Conservation (phyloP, 257 asterid genomes). For the Paraleonurus japonicus region DNA sequence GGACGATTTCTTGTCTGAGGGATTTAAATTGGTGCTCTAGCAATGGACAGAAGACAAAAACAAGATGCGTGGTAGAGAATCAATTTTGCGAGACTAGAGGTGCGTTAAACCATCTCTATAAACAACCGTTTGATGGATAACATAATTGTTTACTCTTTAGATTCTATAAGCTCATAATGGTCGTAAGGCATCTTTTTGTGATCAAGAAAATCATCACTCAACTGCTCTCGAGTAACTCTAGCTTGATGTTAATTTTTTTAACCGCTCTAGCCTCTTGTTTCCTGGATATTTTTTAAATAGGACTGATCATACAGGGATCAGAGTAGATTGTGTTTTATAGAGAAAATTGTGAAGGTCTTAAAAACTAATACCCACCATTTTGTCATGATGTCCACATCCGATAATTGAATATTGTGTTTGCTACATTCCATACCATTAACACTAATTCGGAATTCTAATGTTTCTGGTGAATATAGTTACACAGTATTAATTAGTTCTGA, state of each 20-base stretch:
- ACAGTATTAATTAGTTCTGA: neutral
- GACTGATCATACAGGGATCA: neutral
- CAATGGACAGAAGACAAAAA: conserved; percentile 10
- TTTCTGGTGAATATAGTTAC: neutral
- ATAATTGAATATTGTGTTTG: neutral
- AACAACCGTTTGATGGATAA: neutral
- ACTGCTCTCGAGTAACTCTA: neutral
- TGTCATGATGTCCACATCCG: neutral
- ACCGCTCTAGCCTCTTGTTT: neutral
- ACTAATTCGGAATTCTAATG: neutral
- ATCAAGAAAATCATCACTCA: neutral
- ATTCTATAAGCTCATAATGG: neutral
- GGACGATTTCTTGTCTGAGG: conserved; percentile 64
- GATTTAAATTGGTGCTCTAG: conserved; percentile 65
- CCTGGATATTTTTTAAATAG: neutral
- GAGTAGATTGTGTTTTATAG: neutral
- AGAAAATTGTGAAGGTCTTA: neutral
- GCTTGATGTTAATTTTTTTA: neutral
- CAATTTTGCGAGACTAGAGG: conserved; percentile 19
- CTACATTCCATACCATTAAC: neutral
- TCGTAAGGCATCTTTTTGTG: neutral
- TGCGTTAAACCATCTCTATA: neutral
- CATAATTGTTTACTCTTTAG: conserved; percentile 2
- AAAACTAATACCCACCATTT: neutral
- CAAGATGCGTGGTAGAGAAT: conserved; percentile 1